Evolutionary conservation across 495 filamentous ascomycete genomes (phyloP).

Genomic region (Oidiodendron maius): DNA sequence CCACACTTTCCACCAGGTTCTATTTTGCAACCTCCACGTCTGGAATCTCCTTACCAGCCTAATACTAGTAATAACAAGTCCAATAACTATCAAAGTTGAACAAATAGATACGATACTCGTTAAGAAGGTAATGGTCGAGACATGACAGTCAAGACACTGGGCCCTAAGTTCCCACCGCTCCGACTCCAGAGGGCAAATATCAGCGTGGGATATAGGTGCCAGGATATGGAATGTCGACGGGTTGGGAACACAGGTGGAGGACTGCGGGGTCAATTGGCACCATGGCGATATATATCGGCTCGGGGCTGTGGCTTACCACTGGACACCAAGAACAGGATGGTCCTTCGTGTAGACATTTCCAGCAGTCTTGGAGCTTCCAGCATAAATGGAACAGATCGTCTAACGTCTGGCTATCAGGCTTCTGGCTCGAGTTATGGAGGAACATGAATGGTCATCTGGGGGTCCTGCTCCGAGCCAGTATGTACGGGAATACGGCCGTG

Average conservation of each 20-base stretch:
- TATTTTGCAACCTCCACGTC: too few species aligned
- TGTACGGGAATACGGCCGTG: too few species aligned
- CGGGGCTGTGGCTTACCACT: conserved; percentile 28
- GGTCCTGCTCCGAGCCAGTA: too few species aligned
- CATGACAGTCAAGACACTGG: conserved; percentile 38
- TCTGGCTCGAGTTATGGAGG: not conserved
- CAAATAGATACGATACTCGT: conserved; percentile 32
- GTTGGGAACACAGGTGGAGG: conserved; percentile 43
- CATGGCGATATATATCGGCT: not conserved
- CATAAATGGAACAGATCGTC: conserved; percentile 35
- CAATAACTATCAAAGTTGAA: conserved; percentile 29
- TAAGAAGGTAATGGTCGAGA: conserved; percentile 45
- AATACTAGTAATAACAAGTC: conserved; percentile 23
- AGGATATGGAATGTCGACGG: conserved; percentile 31
- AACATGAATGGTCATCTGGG: too few species aligned
- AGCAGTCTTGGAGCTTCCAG: conserved; percentile 40
- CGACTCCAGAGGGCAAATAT: conserved; percentile 40
- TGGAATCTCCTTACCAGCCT: conserved; percentile 14
- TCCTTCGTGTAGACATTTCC: conserved; percentile 30
- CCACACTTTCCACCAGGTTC: conserved; percentile 33
- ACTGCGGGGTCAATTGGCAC: conserved; percentile 22
- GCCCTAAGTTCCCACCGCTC: conserved; percentile 48
- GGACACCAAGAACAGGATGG: conserved; percentile 50
- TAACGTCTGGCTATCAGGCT: conserved; percentile 8
- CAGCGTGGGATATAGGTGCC: conserved; percentile 34